Conservation (phyloP, 352 stramenopile genomes). For the Pythium grandisporangium region DNA sequence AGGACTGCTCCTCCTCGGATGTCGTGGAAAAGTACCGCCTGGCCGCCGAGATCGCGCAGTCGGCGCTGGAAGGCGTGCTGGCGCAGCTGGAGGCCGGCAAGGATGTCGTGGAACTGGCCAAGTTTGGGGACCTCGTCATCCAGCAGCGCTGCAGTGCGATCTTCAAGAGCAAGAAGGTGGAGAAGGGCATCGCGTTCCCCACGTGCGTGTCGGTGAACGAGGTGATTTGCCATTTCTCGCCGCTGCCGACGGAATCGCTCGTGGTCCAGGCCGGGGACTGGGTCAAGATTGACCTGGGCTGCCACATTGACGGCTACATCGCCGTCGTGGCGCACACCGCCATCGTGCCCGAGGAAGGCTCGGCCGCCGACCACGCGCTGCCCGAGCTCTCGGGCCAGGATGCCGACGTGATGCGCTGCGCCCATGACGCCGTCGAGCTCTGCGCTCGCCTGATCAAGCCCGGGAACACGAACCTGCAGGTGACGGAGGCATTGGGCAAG, state of each 20-base stretch:
- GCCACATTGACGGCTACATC: slow-evolving; percentile 99
- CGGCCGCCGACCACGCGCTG: slow-evolving; percentile 42
- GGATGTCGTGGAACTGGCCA: slow-evolving; percentile 94
- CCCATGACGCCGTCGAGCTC: slow-evolving; percentile 96
- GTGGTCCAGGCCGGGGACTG: slow-evolving; percentile 73
- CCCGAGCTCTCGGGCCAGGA: slow-evolving; percentile 54
- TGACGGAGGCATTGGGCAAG: slow-evolving; percentile 92
- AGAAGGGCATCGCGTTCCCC: slow-evolving; percentile 99
- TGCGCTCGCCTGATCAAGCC: slow-evolving; percentile 95
- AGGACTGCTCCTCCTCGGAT: slow-evolving; percentile 87
- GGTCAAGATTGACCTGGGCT: slow-evolving; percentile 96
- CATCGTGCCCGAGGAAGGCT: slow-evolving; percentile 84
- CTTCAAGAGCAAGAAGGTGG: slow-evolving; percentile 96
- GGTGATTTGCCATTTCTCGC: slow-evolving; percentile 97
- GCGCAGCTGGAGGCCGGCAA: slow-evolving; percentile 89
- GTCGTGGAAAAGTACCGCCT: slow-evolving; percentile 97
- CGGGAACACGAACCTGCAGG: slow-evolving; percentile 95
- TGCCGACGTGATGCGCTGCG: slow-evolving; percentile 95
- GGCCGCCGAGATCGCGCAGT: slow-evolving; percentile 98
- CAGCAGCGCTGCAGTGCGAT: slow-evolving; percentile 83
- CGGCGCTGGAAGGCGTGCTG: slow-evolving; percentile 94
- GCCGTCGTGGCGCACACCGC: slow-evolving; percentile 97
- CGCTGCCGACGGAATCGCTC: slow-evolving; percentile 85
- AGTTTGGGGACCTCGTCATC: slow-evolving; percentile 86
- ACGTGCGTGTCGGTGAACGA: slow-evolving; percentile 99